Evolutionary conservation across 257 asterid genomes (phyloP).

Genomic region (Primulina huaijiensis): DNA sequence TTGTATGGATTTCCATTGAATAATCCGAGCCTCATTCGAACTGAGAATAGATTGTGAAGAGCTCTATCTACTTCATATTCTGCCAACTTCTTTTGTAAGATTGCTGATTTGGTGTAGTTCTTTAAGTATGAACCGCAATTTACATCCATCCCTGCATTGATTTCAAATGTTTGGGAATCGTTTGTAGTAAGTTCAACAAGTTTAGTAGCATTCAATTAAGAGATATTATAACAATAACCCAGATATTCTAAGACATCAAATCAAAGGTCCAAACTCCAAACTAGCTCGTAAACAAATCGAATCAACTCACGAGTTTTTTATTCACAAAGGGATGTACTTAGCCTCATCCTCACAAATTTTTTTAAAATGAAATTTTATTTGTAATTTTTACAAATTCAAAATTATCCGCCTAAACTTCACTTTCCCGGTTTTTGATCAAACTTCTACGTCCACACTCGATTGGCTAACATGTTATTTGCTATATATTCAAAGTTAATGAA

Average conservation of each 20-base stretch:
- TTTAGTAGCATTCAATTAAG: too few species aligned
- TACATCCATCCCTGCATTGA: slow-evolving; percentile 74
- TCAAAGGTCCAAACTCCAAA: neutral
- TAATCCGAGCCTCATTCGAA: slow-evolving; percentile 79
- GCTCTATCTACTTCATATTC: slow-evolving; percentile 63
- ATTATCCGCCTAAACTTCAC: too few species aligned
- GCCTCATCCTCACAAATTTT: too few species aligned
- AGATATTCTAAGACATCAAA: neutral
- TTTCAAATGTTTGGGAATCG: neutral
- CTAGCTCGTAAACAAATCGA: neutral
- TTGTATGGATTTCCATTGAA: slow-evolving; percentile 64
- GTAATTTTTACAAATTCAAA: too few species aligned
- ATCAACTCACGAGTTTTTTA: neutral
- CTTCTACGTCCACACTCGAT: too few species aligned
- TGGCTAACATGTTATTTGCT: too few species aligned
- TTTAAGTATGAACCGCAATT: slow-evolving; percentile 64
- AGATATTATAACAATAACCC: too few species aligned
- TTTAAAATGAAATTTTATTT: too few species aligned
- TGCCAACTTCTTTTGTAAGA: slow-evolving; percentile 44
- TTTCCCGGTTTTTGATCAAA: too few species aligned
- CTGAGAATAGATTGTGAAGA: slow-evolving; percentile 65
- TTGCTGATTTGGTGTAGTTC: slow-evolving; percentile 70
- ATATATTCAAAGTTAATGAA: too few species aligned
- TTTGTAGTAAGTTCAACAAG: too few species aligned
- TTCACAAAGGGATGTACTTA: too few species aligned